Evolutionary conservation across 192 early-diverging fungal species (phyloP).

Genomic region (Pilaira anomala): DNA sequence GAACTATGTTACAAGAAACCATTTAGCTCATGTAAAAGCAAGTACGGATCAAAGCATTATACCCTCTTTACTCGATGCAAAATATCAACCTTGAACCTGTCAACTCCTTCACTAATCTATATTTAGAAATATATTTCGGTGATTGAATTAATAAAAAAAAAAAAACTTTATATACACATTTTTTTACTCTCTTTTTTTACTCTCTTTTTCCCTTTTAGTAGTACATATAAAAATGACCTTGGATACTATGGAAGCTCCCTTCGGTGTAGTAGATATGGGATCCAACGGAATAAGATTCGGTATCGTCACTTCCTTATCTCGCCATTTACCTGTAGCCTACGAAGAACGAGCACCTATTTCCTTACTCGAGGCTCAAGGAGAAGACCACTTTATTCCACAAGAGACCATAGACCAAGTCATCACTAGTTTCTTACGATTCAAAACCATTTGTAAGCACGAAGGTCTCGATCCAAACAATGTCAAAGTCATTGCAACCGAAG

Average conservation of each 20-base stretch:
- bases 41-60: background rate
- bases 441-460: slow-evolving; percentile 41
- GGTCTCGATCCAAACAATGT: slow-evolving; percentile 37
- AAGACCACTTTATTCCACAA: slow-evolving; percentile 37
- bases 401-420: slow-evolving; percentile 47
- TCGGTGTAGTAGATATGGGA: slow-evolving; percentile 57
- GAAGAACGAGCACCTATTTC: slow-evolving; percentile 58
- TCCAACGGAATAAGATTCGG: slow-evolving; percentile 60
- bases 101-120: background rate
- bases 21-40: slow-evolving; percentile 5
- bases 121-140: background rate
- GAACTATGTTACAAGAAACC: slow-evolving; percentile 4
- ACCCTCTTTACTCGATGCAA: slow-evolving; percentile 4
- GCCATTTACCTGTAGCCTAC: slow-evolving; percentile 50
- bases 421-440: slow-evolving; percentile 49
- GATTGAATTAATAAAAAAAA: background rate
- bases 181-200: background rate
- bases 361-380: slow-evolving; percentile 46
- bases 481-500: slow-evolving; percentile 55
- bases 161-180: no score
- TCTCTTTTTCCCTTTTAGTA: background rate
- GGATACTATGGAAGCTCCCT: slow-evolving; percentile 20
- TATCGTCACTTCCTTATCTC: slow-evolving; percentile 42
- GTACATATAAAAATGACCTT: background rate
- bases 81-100: background rate